phyloP scores from a whole-genome alignment of 805 yeast genomes.

The Saccharomycopsis amapae region DNA sequence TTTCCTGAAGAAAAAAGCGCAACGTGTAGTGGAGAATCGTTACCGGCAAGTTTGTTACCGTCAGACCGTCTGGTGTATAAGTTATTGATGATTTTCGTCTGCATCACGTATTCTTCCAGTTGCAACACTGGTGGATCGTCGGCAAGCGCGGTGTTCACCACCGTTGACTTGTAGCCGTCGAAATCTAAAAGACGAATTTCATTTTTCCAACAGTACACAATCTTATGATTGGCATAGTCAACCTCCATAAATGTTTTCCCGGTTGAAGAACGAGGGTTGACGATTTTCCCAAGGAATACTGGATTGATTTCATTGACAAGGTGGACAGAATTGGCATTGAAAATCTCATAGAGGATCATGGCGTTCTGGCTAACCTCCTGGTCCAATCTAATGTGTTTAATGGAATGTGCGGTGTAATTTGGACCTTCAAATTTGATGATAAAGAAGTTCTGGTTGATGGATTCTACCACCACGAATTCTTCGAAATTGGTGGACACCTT shows the following conservation, averaged over 20 bases:
- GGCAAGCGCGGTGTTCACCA: too few relatives aligned
- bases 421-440: slow-evolving; percentile 3
- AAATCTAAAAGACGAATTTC: too few relatives aligned
- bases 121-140: too few relatives aligned
- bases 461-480: slow-evolving; percentile 10
- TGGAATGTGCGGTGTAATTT: not conserved
- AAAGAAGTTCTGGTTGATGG: slow-evolving; percentile 7
- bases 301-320: not conserved
- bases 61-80: not conserved
- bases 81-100: slow-evolving; percentile 14
- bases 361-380: not conserved
- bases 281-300: not conserved
- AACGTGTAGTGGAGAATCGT: slow-evolving; percentile 9
- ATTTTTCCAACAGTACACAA: slow-evolving; percentile 9
- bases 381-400: not conserved
- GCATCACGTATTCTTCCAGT: slow-evolving; percentile 7
- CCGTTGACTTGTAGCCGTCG: too few relatives aligned
- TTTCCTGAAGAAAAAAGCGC: slow-evolving; percentile 18
- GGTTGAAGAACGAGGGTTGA: not conserved
- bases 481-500: slow-evolving; percentile 14
- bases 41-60: slow-evolving; percentile 11
- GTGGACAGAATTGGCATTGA: slow-evolving; percentile 4
- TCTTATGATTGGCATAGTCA: slow-evolving; percentile 11
- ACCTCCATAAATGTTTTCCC: slow-evolving; percentile 10
- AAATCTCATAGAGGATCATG: slow-evolving; percentile 2